A percentile compares a stretch with the other conserved stretches of the same genome.
Evolutionary conservation across 345 rosid genomes (phyloP).

Genomic region (Garcia nutans): DNA sequence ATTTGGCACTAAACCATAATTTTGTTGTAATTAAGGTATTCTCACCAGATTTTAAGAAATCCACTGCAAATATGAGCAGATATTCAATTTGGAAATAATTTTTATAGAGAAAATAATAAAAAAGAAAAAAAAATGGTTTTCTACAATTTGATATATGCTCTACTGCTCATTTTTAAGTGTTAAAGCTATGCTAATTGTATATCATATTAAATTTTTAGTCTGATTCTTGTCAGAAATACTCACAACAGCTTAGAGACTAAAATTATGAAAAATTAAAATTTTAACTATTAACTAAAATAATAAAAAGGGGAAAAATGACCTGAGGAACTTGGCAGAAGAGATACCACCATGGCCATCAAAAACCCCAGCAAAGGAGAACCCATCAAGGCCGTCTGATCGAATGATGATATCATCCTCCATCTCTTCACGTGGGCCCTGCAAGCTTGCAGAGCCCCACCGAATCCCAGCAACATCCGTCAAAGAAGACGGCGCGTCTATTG

Average conservation of each 20-base stretch:
- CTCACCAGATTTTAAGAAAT: not conserved
- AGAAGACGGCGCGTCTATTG: slow-evolving; percentile 76
- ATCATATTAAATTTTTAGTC: too few relatives aligned
- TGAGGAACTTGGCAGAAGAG: slow-evolving; percentile 71
- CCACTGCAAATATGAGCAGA: too few relatives aligned
- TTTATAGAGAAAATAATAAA: not conserved
- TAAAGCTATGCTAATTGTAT: too few relatives aligned
- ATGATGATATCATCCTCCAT: slow-evolving; percentile 80
- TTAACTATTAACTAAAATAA: too few relatives aligned
- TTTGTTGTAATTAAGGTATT: not conserved
- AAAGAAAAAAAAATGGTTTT: not conserved
- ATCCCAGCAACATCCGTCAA: slow-evolving; percentile 52
- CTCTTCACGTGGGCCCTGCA: slow-evolving; percentile 86
- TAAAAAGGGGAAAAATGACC: slow-evolving; percentile 27
- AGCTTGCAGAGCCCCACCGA: slow-evolving; percentile 67
- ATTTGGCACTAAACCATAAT: too few relatives aligned
- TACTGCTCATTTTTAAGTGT: too few relatives aligned
- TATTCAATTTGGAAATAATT: too few relatives aligned
- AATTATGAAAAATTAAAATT: too few relatives aligned
- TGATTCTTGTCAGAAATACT: too few relatives aligned
- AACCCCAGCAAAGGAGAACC: slow-evolving; percentile 85
- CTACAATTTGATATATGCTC: too few relatives aligned
- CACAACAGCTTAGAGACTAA: too few relatives aligned
- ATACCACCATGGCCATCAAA: slow-evolving; percentile 90
- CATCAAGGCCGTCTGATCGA: slow-evolving; percentile 69